Evolutionary conservation across 108 stramenopile genomes (phyloP).

Genomic region (Nannochloropsis oceanica): DNA sequence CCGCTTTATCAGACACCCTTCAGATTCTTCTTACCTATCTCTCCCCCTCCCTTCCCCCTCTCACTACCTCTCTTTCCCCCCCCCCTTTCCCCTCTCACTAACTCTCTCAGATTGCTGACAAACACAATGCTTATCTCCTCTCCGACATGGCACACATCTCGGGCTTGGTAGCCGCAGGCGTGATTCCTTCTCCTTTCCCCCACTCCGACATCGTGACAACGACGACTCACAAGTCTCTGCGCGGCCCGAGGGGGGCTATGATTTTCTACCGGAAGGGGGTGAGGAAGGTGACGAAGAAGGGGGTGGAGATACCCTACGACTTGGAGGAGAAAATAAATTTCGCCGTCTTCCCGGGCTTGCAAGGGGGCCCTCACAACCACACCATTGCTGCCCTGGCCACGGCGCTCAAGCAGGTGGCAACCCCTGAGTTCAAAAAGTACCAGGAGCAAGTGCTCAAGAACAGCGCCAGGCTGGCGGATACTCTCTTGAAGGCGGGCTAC

Average conservation of each 20-base stretch:
- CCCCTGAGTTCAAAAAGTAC: slow-evolving; percentile 82
- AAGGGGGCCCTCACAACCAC: slow-evolving; percentile 99
- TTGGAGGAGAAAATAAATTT: slow-evolving; percentile 88
- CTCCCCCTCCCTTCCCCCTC: background rate
- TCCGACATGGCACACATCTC: slow-evolving; percentile 99
- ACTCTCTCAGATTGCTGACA: slow-evolving; percentile 52
- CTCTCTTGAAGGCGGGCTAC: slow-evolving; percentile 66
- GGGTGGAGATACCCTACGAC: slow-evolving; percentile 86
- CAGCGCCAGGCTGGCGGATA: slow-evolving; percentile 46
- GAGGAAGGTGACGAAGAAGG: slow-evolving; percentile 67
- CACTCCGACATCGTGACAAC: slow-evolving; percentile 97
- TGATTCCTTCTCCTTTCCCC: slow-evolving; percentile 92
- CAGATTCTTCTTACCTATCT: too few relatives aligned
- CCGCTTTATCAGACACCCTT: too few relatives aligned
- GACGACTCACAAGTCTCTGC: slow-evolving; percentile 96
- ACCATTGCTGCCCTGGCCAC: slow-evolving; percentile 95
- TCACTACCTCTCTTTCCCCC: background rate
- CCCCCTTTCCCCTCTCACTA: background rate
- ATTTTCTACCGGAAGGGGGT: slow-evolving; percentile 68
- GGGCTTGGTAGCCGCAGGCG: slow-evolving; percentile 83
- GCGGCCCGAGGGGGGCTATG: slow-evolving; percentile 99
- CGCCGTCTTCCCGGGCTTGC: slow-evolving; percentile 94
- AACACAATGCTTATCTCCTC: slow-evolving; percentile 80
- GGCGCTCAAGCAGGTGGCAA: slow-evolving; percentile 78
- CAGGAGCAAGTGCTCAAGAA: slow-evolving; percentile 45